phyloP scores from a whole-genome alignment of 495 filamentous ascomycete genomes.

The Neurospora sp. region DNA sequence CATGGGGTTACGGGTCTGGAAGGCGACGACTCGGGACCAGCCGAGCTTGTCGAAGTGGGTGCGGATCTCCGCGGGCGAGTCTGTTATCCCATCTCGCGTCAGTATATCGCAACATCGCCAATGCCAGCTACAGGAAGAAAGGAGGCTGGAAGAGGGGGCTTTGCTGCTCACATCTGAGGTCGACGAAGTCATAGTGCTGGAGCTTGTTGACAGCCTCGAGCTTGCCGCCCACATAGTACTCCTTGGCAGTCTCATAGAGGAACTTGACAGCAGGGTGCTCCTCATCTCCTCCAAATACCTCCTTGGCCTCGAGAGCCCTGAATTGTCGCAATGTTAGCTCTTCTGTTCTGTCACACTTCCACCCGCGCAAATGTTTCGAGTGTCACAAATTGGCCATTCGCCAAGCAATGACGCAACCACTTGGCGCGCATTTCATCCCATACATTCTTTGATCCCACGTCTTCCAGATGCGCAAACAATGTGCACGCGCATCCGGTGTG shows the following conservation, averaged over 20 bases:
- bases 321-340: conserved; percentile 2
- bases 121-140: background rate
- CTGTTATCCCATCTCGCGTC: conserved; percentile 30
- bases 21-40: conserved; percentile 92
- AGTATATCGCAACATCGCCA: background rate
- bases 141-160: background rate
- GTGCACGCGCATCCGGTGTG: conserved; percentile 26
- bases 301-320: conserved; percentile 77
- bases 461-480: conserved; percentile 16
- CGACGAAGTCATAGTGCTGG: conserved; percentile 98
- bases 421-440: conserved; percentile 11
- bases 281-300: conserved; percentile 89
- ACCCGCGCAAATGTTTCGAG: background rate
- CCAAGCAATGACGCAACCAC: conserved; percentile 18
- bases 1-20: conserved; percentile 99
- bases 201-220: conserved; percentile 87
- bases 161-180: conserved; percentile 60
- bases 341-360: background rate
- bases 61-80: conserved; percentile 89
- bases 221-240: conserved; percentile 92
- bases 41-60: conserved; percentile 98
- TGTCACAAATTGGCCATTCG: conserved; percentile 6
- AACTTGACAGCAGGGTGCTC: conserved; percentile 91
- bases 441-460: background rate
- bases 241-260: conserved; percentile 65